phyloP scores from a whole-genome alignment of 2,329 filamentous ascomycete species.

The Tolypocladium inflatum region DNA sequence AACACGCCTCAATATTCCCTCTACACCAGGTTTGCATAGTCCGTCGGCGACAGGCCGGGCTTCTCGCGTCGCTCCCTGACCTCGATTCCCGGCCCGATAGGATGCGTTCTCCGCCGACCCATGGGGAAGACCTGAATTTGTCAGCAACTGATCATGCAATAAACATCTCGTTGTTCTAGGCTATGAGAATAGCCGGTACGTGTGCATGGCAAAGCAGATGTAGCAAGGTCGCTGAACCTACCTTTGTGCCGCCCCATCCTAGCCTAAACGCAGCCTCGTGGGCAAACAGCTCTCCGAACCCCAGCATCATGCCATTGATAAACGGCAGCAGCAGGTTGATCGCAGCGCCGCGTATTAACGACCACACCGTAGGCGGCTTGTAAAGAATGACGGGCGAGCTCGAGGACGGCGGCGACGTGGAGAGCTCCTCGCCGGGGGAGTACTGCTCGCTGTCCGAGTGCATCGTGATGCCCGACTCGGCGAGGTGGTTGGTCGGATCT shows the following conservation, averaged over 20 bases:
- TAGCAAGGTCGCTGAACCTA: conserved; percentile 30
- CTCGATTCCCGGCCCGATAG: conserved; percentile 77
- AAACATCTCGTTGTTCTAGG: neutral
- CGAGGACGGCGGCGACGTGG: conserved; percentile 51
- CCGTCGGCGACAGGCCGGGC: conserved; percentile 48
- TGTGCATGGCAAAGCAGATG: neutral
- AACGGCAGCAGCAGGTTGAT: conserved; percentile 96
- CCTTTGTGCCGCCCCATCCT: conserved; percentile 91
- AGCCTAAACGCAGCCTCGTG: conserved; percentile 90
- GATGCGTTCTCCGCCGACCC: conserved; percentile 50
- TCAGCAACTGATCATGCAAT: conserved; percentile 6
- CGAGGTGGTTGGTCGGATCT: conserved; percentile 42
- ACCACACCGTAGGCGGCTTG: conserved; percentile 79
- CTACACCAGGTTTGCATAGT: conserved; percentile 60
- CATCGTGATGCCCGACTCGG: conserved; percentile 67
- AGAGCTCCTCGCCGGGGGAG: conserved; percentile 53
- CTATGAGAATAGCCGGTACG: neutral
- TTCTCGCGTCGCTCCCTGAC: conserved; percentile 57
- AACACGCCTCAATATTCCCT: neutral
- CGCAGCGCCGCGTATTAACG: conserved; percentile 73
- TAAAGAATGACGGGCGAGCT: conserved; percentile 73
- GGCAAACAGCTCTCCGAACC: conserved; percentile 92
- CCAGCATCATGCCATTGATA: conserved; percentile 95
- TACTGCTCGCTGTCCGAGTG: conserved; percentile 80
- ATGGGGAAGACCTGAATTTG: conserved; percentile 43